phyloP scores from a whole-genome alignment of 2,329 filamentous ascomycete genomes.

The Colletotrichum liriopes region DNA sequence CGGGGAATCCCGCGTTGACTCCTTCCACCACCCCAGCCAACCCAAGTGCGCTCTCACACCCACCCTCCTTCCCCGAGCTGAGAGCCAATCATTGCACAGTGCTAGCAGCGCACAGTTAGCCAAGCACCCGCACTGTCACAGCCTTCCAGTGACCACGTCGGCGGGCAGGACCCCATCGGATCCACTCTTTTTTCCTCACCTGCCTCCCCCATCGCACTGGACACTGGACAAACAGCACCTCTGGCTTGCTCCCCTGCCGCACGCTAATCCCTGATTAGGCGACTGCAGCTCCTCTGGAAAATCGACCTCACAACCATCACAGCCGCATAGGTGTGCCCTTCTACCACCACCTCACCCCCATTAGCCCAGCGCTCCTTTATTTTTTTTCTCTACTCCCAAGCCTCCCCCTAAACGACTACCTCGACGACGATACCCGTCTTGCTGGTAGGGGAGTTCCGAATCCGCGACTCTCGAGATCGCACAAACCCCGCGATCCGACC shows the following conservation, averaged over 20 bases:
- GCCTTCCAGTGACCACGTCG: constrained; percentile 40
- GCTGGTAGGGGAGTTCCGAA: constrained; percentile 28
- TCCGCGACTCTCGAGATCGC: constrained; percentile 39
- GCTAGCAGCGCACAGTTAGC: not conserved
- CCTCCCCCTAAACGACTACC: constrained; percentile 9
- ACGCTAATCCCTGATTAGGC: constrained; percentile 55
- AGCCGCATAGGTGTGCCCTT: constrained; percentile 39
- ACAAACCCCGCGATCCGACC: constrained; percentile 48
- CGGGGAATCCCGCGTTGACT: constrained; percentile 36
- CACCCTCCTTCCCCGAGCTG: not conserved
- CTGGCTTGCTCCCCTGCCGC: constrained; percentile 36
- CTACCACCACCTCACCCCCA: constrained; percentile 34
- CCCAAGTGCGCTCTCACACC: not conserved
- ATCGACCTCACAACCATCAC: constrained; percentile 45
- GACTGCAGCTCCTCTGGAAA: constrained; percentile 50
- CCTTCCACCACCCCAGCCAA: constrained; percentile 5
- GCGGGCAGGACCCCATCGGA: constrained; percentile 19
- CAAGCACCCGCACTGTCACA: constrained; percentile 11
- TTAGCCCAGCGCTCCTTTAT: constrained; percentile 39
- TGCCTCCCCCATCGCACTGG: constrained; percentile 14
- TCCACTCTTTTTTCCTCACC: constrained; percentile 34
- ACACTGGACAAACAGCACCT: constrained; percentile 15
- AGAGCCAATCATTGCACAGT: constrained; percentile 4
- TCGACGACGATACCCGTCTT: constrained; percentile 34
- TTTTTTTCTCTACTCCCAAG: constrained; percentile 11